Evolutionary conservation across 108 stramenopile genomes (phyloP).

Genomic region (Nitzschia sp.): DNA sequence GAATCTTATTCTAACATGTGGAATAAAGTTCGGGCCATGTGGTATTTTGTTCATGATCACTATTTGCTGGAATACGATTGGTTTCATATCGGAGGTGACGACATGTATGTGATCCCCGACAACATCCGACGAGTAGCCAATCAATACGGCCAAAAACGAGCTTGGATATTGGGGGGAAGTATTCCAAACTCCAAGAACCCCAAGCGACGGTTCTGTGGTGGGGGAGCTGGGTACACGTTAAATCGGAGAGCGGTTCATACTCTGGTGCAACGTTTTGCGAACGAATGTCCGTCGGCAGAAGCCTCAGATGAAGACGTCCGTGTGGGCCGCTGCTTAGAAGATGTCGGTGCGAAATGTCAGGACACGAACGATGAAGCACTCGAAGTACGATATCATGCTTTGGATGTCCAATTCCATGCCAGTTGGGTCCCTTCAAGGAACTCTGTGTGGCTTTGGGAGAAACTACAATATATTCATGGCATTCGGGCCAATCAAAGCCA

Average conservation of each 20-base stretch:
- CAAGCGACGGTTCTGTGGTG: conserved; percentile 68
- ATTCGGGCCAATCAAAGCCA: conserved; percentile 23
- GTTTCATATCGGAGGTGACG: conserved; percentile 74
- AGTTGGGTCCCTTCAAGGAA: conserved; percentile 11
- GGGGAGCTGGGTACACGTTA: conserved; percentile 88
- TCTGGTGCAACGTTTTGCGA: conserved; percentile 41
- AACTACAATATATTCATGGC: conserved; percentile 22
- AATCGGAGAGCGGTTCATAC: conserved; percentile 66
- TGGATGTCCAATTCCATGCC: conserved; percentile 33
- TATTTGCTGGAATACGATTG: conserved; percentile 62
- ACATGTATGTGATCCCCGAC: conserved; percentile 78
- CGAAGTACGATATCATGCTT: conserved; percentile 40
- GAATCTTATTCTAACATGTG: conserved; percentile 43
- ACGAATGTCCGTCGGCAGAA: conserved; percentile 48
- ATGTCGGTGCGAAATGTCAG: conserved; percentile 26
- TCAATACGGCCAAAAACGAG: background rate
- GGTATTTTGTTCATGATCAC: conserved; percentile 63
- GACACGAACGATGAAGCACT: conserved; percentile 42
- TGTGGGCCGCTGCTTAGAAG: conserved; percentile 62
- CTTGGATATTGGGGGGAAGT: conserved; percentile 13
- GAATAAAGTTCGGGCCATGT: conserved; percentile 52
- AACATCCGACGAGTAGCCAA: conserved; percentile 53
- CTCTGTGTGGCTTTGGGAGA: conserved; percentile 17
- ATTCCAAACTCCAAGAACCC: conserved; percentile 26
- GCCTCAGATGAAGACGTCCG: conserved; percentile 71